phyloP scores from a whole-genome alignment of 2,329 filamentous ascomycete species.

The Botryotinia narcissicola region DNA sequence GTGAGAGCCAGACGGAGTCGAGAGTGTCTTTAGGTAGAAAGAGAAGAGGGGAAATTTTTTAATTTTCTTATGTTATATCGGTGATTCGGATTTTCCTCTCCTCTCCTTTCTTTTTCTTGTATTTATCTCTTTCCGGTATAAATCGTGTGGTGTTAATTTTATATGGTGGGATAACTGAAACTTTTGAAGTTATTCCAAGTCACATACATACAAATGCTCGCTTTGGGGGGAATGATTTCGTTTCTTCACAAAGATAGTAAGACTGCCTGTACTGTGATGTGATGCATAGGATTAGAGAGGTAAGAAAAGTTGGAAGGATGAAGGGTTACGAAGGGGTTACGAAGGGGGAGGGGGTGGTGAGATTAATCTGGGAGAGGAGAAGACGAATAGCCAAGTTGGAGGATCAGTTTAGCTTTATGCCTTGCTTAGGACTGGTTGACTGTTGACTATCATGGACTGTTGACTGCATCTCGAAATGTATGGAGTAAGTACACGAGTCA shows the following conservation, averaged over 20 bases:
- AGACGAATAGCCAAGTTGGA: background rate
- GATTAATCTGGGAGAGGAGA: background rate
- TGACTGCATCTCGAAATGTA: background rate
- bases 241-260: background rate
- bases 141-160: background rate
- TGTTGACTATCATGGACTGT: background rate
- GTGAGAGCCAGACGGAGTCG: background rate
- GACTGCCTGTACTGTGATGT: background rate
- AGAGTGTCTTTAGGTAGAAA: background rate
- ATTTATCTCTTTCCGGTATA: background rate
- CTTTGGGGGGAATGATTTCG: background rate
- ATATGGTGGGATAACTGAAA: background rate
- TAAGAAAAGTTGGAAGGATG: background rate
- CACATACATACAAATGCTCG: background rate
- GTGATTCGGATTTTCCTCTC: slow-evolving; percentile 5
- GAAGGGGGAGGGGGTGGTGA: background rate
- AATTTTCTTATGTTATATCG: background rate
- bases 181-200: background rate
- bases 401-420: slow-evolving; percentile 6
- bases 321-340: background rate
- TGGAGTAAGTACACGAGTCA: background rate
- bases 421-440: slow-evolving; percentile 1
- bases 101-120: background rate
- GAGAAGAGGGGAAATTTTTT: background rate
- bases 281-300: background rate